Conservation (phyloP, 2,329 filamentous ascomycete species). For the Ophiostoma australiae region DNA sequence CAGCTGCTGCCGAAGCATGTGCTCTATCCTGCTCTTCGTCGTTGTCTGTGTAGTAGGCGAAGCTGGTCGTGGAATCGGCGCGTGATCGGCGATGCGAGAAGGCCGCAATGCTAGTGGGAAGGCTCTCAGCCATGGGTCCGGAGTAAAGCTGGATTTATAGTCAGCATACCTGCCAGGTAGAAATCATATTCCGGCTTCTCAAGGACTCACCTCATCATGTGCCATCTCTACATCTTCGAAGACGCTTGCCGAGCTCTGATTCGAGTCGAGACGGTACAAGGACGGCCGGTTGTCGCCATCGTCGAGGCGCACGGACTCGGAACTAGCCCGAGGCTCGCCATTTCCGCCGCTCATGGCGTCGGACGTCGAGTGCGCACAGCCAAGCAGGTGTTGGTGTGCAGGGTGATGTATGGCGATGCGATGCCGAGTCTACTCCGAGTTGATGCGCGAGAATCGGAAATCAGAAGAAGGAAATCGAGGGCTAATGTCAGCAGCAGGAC, state of each 20-base stretch:
- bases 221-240: conserved; percentile 98
- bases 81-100: conserved; percentile 80
- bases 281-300: conserved; percentile 7
- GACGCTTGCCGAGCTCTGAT: conserved; percentile 71
- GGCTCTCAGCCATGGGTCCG: conserved; percentile 87
- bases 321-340: conserved; percentile 21
- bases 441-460: not conserved
- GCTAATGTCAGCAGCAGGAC: not conserved
- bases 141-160: conserved; percentile 56
- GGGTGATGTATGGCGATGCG: not conserved
- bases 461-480: not conserved
- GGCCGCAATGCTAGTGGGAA: conserved; percentile 89
- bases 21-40: conserved; percentile 43
- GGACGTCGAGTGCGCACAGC: conserved; percentile 3
- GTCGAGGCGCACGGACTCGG: conserved; percentile 6
- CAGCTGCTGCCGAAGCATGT: not conserved
- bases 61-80: conserved; percentile 81
- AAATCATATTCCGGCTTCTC: not conserved
- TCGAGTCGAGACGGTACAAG: conserved; percentile 63
- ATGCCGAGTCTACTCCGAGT: conserved; percentile 2
- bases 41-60: conserved; percentile 79
- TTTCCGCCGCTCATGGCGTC: conserved; percentile 22
- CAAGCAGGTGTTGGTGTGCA: not conserved
- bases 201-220: conserved; percentile 61
- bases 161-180: not conserved